A percentile compares a stretch with the other conserved stretches of the same genome.
phyloP scores from a whole-genome alignment of 2,329 filamentous ascomycete genomes.

The Aspergillus transmontanensis region DNA sequence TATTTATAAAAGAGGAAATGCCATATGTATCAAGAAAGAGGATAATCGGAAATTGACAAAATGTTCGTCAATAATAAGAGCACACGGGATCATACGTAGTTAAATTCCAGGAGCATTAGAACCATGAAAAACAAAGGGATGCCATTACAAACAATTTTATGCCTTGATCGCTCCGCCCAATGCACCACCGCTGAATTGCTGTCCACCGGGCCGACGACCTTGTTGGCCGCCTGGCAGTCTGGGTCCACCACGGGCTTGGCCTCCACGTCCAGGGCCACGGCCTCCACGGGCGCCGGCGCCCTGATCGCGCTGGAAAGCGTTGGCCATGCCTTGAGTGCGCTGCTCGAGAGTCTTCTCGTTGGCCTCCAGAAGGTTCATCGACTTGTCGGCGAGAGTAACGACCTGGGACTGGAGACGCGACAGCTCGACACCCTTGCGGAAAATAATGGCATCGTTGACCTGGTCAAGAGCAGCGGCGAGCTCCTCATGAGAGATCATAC shows the following conservation, averaged over 20 bases:
- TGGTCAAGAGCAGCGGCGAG: conserved; percentile 94
- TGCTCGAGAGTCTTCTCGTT: conserved; percentile 98
- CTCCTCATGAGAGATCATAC: conserved; percentile 99
- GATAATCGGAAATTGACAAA: conserved; percentile 12
- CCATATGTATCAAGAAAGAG: conserved; percentile 17
- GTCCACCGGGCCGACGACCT: conserved; percentile 50
- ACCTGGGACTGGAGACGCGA: conserved; percentile 94
- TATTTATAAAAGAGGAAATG: conserved; percentile 24
- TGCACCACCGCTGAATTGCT: conserved; percentile 54
- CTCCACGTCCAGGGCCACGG: conserved; percentile 51
- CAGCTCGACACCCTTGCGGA: conserved; percentile 98
- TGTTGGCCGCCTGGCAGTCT: conserved; percentile 43
- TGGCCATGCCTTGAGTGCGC: conserved; percentile 91
- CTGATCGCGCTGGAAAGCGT: conserved; percentile 92
- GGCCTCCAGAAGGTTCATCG: conserved; percentile 89
- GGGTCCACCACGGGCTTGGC: conserved; percentile 40
- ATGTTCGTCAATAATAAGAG: conserved; percentile 11
- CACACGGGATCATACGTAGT: conserved; percentile 24
- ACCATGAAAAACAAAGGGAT: conserved; percentile 29
- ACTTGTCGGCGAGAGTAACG: conserved; percentile 93
- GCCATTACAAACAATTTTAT: conserved; percentile 43
- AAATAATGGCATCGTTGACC: conserved; percentile 95
- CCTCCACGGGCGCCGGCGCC: conserved; percentile 71
- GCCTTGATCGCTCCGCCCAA: conserved; percentile 55
- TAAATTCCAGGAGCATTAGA: conserved; percentile 29